Base-by-base conservation (phyloP, 768 basidiomycete species). In the Termitomyces sp. region DNA sequence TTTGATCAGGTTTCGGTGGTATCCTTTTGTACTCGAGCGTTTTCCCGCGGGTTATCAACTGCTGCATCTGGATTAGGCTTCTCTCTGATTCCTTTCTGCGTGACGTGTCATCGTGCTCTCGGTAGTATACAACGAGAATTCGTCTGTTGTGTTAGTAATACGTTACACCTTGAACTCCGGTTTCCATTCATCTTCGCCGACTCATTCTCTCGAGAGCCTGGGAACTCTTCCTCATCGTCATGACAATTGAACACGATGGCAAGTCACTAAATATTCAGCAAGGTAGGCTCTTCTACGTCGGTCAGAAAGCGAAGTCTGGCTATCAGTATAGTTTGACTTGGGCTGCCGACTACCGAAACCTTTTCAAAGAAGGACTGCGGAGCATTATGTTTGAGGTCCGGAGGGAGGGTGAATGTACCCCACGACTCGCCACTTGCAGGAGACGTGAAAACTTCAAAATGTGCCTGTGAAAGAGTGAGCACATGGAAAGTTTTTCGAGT, bases 221-320 rank as follows among this genome's bases (percentile, higher is more conserved):
- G 25, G 25, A 1, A 25, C 25, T 25, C 25, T 25, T 40, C 0
- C 38, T 9, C 12, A 14, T 9, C 25, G n/a, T 50, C 32, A 50
- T 10, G 17, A 34, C 10, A 1, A 32, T 49, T 8, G 15, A 50
- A 32, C 31, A 17, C 11, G 17, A 15, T 17, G 6, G 11, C 50
- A 36, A 14, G 20, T 36, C 3, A 37, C 52, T 53, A 54, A 4
- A 54, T 29, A 46, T 46, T 38, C 43, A 32, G 37, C 12, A 63
- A 17, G 3, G 62, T 63, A 25, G 62, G 62, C 20, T 63, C 62
- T 20, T 63, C 62, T 17, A 60, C 62, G 12, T 60, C 62, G 20
- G 59, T 34, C 12, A 57, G 59, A 17, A 63, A 63, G 10, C 63
- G 45, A 32, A 63, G 59, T 36, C 63, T 56, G 4, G 63, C 56